These are phyloP conservation scores for Eucalyptus melliodora DNA, from an alignment of 345 rosid genomes.

Conservation along the genomic window DNA sequence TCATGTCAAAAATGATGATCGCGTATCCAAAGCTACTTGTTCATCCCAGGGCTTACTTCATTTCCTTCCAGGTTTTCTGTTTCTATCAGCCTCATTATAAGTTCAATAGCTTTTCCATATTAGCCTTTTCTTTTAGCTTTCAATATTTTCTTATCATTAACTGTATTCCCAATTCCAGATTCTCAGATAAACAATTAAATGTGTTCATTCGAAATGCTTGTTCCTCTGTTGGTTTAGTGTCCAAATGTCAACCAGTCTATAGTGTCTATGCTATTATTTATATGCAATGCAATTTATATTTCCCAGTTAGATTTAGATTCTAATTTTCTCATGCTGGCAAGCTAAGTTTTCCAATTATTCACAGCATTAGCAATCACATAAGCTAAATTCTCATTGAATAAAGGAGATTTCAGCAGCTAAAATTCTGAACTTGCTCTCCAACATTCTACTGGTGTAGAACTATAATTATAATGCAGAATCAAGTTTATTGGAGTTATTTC, in stretches of 20 bases:
- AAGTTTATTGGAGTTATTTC: neutral
- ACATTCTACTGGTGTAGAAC: neutral
- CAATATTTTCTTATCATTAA: too few relatives aligned
- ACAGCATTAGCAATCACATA: neutral
- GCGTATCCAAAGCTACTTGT: neutral
- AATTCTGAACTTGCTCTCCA: neutral
- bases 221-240: neutral
- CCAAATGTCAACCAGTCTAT: neutral
- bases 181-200: neutral
- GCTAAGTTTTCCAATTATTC: neutral
- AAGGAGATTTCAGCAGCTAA: neutral
- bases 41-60: neutral
- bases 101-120: neutral
- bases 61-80: neutral
- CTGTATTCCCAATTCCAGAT: neutral
- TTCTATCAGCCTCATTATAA: neutral
- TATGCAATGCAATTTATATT: neutral
- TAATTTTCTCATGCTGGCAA: neutral
- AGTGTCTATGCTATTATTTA: neutral
- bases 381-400: neutral
- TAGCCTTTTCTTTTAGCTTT: neutral
- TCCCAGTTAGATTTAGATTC: neutral
- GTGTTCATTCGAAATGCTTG: neutral
- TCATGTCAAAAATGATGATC: neutral
- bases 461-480: neutral